A percentile compares a stretch with the other conserved stretches of the same genome.
Conservation (phyloP, 257 asterid genomes). For the Plantago ovata region DNA sequence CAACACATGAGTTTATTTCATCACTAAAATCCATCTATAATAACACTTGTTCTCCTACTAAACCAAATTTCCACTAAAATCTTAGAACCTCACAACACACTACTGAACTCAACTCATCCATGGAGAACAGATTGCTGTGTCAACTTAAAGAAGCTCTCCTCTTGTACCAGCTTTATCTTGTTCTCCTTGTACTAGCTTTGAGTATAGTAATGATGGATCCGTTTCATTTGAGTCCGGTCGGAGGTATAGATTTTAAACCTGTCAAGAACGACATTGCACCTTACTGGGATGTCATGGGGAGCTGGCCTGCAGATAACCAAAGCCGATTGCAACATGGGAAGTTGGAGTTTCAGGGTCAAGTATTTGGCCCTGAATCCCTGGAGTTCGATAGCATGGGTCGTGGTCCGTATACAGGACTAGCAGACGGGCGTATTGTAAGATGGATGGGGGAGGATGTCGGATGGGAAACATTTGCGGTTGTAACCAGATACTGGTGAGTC, state of each 20-base stretch:
- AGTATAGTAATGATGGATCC: conserved; percentile 67
- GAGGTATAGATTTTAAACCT: conserved; percentile 66
- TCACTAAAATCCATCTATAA: no score
- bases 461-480: conserved; percentile 87
- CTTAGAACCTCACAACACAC: no score
- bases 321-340: conserved; percentile 65
- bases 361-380: conserved; percentile 83
- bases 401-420: conserved; percentile 89
- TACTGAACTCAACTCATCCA: conserved; percentile 10
- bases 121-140: conserved; percentile 45
- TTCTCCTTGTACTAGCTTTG: conserved; percentile 34
- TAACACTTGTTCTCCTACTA: no score
- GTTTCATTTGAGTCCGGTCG: conserved; percentile 68
- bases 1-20: no score
- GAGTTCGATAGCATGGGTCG: conserved; percentile 69
- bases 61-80: no score
- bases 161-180: conserved; percentile 46
- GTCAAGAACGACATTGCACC: conserved; percentile 68
- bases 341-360: conserved; percentile 57
- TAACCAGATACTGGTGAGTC: conserved; percentile 63
- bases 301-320: conserved; percentile 64
- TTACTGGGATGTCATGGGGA: conserved; percentile 55
- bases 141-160: conserved; percentile 33
- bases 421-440: conserved; percentile 86
- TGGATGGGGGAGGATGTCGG: conserved; percentile 74